Conservation (phyloP, 202 grass and related monocot species). For the Cymbopogon flexuosus region DNA sequence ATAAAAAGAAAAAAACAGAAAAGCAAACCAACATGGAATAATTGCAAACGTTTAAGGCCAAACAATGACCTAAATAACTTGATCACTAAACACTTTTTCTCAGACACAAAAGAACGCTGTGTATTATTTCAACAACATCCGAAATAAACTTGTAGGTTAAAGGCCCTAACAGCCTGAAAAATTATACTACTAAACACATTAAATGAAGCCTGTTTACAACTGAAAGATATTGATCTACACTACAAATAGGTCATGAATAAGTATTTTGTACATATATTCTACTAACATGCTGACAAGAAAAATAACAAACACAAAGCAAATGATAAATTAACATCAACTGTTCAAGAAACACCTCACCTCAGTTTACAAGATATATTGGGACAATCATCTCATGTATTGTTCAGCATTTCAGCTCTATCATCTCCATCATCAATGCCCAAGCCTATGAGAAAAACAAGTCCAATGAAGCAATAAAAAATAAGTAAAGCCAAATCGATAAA, state of each 20-base stretch:
- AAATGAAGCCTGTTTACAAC: background rate
- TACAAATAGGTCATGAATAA: background rate
- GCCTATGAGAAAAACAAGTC: background rate
- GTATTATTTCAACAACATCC: background rate
- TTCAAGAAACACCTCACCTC: background rate
- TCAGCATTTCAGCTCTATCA: background rate
- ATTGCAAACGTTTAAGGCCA: background rate
- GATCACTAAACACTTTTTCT: background rate
- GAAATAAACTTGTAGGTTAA: background rate
- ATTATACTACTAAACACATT: background rate
- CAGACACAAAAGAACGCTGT: background rate
- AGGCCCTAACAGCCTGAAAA: background rate
- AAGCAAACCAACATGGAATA: background rate
- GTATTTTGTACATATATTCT: background rate
- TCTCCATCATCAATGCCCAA: background rate
- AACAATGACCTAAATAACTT: too few species aligned
- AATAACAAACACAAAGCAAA: background rate
- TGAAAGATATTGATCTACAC: background rate
- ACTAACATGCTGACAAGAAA: background rate
- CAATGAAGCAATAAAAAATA: background rate
- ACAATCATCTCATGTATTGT: background rate
- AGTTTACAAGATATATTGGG: background rate
- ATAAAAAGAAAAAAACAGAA: background rate
- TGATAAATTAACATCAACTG: background rate
- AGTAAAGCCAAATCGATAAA: background rate